phyloP scores from a whole-genome alignment of 352 stramenopile species.

The Phytophthora uliginosa region DNA sequence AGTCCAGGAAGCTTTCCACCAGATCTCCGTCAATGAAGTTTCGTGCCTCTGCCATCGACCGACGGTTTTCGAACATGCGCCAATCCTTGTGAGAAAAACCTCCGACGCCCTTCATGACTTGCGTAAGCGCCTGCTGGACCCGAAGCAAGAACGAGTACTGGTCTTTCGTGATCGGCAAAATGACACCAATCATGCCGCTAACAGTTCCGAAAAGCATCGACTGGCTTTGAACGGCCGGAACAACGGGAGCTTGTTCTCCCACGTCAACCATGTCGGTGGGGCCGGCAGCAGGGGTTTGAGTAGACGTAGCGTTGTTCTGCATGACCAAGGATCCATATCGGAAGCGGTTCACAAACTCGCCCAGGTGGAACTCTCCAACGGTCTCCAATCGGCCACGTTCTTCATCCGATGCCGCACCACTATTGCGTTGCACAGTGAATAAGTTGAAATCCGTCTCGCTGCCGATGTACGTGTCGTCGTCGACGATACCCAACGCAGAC shows the following conservation, averaged over 20 bases:
- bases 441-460: slow-evolving; percentile 97
- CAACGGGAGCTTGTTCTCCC: slow-evolving; percentile 18
- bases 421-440: slow-evolving; percentile 96
- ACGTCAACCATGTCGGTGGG: slow-evolving; percentile 69
- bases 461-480: slow-evolving; percentile 96
- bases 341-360: slow-evolving; percentile 98
- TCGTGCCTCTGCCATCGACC: slow-evolving; percentile 80
- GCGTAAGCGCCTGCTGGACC: slow-evolving; percentile 92
- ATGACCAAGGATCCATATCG: slow-evolving; percentile 96
- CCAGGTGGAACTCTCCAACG: slow-evolving; percentile 95
- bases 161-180: slow-evolving; percentile 92
- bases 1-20: slow-evolving; percentile 96
- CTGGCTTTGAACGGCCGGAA: slow-evolving; percentile 24
- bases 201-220: slow-evolving; percentile 96
- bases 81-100: slow-evolving; percentile 95
- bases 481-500: slow-evolving; percentile 94
- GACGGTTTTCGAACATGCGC: slow-evolving; percentile 93
- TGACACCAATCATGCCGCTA: slow-evolving; percentile 96
- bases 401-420: slow-evolving; percentile 93
- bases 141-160: slow-evolving; percentile 94
- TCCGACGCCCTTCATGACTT: slow-evolving; percentile 93
- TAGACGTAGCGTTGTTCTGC: slow-evolving; percentile 69
- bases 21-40: slow-evolving; percentile 98
- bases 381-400: slow-evolving; percentile 94
- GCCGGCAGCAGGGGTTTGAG: slow-evolving; percentile 10